Base-by-base conservation (phyloP, 2,329 filamentous ascomycete genomes). In the Didymosphaeria variabile region DNA sequence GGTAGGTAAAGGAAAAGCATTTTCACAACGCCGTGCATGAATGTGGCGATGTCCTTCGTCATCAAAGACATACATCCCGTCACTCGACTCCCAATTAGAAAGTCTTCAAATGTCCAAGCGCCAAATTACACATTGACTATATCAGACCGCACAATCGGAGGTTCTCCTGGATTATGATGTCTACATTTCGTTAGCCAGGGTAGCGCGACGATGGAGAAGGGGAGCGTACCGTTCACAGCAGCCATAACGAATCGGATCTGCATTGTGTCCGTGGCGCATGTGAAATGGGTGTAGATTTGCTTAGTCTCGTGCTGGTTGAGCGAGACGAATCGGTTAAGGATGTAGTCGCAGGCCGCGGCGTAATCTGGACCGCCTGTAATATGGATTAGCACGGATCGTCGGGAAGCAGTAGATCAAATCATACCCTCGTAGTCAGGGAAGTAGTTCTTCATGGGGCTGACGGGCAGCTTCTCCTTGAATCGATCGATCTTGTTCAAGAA, bases 101-200 rank as follows among this genome's bases (percentile, higher is more conserved):
- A 68, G 58, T 70, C 67, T 68, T 73, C 70, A 63, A 65, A 68
- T 62, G 23, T 61, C 63, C 64, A 68, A 68, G 59, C 65, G 64
- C 61, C 58, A 62, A 64, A 60, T 55, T 58, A 58, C 61, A 49
- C 55, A 34, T 61, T 62, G 57, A 55, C 90, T 91, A 97, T 87
- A 98, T 97, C 80, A 98, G 85, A 87, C 94, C 94, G 82, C 94
- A 97, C 80, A 97, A 87, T 80, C 95, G 91, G 68, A 99, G 89
- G 84, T 99, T 99, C 84, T 98, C 95, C 85, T 99, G 95, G 80
- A 99, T 99, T 83, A 99, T 99, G 80, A 99, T 99, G 83, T 99
- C 95, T 97, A 69, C 2, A 54, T 26, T 1, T 50, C 6, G 58
- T 90, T 82, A 89, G 83, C 32, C 42, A 21, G 3, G 49, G 54